phyloP scores from a whole-genome alignment of 176 grass and related monocot genomes.

The Zizania latifolia region DNA sequence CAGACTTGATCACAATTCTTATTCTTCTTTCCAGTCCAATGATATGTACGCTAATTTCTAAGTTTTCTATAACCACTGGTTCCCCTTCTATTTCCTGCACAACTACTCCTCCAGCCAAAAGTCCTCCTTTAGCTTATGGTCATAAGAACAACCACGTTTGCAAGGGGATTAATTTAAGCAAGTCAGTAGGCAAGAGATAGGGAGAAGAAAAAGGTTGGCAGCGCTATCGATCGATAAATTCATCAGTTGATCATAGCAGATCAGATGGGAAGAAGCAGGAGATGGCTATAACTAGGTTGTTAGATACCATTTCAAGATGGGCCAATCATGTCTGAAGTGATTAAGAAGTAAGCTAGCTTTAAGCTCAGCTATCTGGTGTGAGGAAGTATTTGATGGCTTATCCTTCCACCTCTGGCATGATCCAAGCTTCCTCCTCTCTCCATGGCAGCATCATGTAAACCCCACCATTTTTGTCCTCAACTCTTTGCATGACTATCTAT shows the following conservation, averaged over 20 bases:
- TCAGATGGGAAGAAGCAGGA: neutral
- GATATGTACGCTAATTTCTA: constrained; percentile 17
- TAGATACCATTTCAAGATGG: constrained; percentile 1
- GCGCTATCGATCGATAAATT: neutral
- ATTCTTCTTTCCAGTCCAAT: constrained; percentile 21
- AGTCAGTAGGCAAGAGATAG: neutral
- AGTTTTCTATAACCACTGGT: constrained; percentile 28
- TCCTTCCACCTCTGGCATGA: constrained; percentile 35
- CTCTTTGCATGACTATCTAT: neutral
- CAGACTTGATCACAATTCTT: constrained; percentile 1
- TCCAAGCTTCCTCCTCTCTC: constrained; percentile 41
- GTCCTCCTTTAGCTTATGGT: constrained; percentile 25
- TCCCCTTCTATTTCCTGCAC: constrained; percentile 14
- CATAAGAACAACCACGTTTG: constrained; percentile 5
- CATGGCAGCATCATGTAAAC: constrained; percentile 37
- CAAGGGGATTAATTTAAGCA: constrained; percentile 15
- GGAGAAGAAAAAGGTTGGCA: neutral
- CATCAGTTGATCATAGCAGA: neutral
- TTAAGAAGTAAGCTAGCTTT: constrained; percentile 9
- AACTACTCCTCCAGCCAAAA: constrained; percentile 37
- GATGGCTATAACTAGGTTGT: constrained; percentile 24
- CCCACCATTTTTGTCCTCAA: neutral
- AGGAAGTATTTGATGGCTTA: constrained; percentile 42
- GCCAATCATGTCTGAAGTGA: neutral
- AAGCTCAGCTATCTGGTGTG: neutral